phyloP scores from a whole-genome alignment of 2,329 filamentous ascomycete genomes.

The Thermothelomyces thermophilus region DNA sequence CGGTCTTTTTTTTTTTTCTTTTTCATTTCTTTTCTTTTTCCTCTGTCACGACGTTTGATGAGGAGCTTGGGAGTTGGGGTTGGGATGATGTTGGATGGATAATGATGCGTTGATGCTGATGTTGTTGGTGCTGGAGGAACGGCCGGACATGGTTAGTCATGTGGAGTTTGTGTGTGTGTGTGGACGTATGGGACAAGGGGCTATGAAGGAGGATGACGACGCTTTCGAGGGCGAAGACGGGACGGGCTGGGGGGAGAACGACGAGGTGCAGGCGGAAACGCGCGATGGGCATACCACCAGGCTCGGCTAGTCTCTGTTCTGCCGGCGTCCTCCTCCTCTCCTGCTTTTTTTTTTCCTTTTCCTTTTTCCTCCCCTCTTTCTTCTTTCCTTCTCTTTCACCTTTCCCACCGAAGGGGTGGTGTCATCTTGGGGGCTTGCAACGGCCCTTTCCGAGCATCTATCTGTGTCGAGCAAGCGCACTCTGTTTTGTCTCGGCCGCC shows the following conservation, averaged over 20 bases:
- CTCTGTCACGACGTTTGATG: neutral
- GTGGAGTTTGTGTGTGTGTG: neutral
- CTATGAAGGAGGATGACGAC: neutral
- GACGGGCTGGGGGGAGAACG: too few species aligned
- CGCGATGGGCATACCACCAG: too few species aligned
- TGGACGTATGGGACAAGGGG: neutral
- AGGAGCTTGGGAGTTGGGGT: neutral
- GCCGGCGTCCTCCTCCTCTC: too few species aligned
- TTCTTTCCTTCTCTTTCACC: slow-evolving; percentile 19
- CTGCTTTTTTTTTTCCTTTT: slow-evolving; percentile 13
- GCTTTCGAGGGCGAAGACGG: too few species aligned
- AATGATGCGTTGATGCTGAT: neutral
- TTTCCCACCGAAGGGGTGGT: slow-evolving; percentile 10
- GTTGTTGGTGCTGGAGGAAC: neutral
- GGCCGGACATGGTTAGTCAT: neutral
- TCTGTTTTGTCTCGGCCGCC: neutral
- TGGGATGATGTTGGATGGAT: neutral
- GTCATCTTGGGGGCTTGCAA: neutral
- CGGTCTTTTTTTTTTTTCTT: neutral
- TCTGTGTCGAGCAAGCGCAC: slow-evolving; percentile 9
- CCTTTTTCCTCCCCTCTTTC: slow-evolving; percentile 15
- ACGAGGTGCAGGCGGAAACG: too few species aligned
- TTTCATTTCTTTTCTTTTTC: neutral
- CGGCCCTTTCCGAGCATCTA: neutral
- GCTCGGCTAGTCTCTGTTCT: too few species aligned